Evolutionary conservation across 2,329 filamentous ascomycete genomes (phyloP).

Genomic region (Phaeosphaeria sp.): DNA sequence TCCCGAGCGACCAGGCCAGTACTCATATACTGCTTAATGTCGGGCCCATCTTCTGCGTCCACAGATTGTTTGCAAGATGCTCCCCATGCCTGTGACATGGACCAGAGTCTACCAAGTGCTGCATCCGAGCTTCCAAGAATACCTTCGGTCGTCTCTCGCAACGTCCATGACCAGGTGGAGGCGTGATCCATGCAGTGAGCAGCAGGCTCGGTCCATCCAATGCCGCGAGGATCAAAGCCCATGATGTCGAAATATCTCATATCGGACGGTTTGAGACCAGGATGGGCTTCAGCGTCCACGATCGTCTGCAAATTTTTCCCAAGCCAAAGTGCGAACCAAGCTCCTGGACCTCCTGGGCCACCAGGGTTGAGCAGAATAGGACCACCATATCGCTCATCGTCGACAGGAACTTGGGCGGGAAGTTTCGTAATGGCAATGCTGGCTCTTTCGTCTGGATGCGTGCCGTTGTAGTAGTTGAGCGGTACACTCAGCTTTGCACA

Average conservation of each 20-base stretch:
- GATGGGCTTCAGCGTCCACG: conserved; percentile 31
- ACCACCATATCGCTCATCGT: conserved; percentile 49
- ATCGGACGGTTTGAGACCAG: conserved; percentile 14
- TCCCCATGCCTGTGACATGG: conserved; percentile 48
- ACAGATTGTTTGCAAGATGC: conserved; percentile 32
- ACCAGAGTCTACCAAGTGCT: conserved; percentile 50
- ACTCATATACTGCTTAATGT: conserved; percentile 53
- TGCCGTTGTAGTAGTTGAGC: conserved; percentile 48
- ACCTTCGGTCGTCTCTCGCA: conserved; percentile 48
- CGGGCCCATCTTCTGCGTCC: conserved; percentile 32
- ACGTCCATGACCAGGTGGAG: conserved; percentile 44
- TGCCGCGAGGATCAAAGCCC: conserved; percentile 54
- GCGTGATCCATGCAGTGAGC: conserved; percentile 45
- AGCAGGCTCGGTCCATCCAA: conserved; percentile 44
- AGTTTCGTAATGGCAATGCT: conserved; percentile 42
- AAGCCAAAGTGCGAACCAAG: conserved; percentile 32
- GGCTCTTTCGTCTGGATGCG: conserved; percentile 32
- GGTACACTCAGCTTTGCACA: conserved; percentile 46
- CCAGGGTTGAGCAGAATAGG: conserved; percentile 53
- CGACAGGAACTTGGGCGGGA: conserved; percentile 42
- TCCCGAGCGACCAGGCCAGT: conserved; percentile 57
- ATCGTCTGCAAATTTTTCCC: conserved; percentile 36
- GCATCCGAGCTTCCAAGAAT: conserved; percentile 51
- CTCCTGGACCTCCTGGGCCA: conserved; percentile 52
- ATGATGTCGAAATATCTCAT: conserved; percentile 52